Evolutionary conservation across 225 moss, liverwort and hornwort genomes (phyloP), one percentile per base, ranked within the genome.

Genomic region (Lunularia cruciata): DNA sequence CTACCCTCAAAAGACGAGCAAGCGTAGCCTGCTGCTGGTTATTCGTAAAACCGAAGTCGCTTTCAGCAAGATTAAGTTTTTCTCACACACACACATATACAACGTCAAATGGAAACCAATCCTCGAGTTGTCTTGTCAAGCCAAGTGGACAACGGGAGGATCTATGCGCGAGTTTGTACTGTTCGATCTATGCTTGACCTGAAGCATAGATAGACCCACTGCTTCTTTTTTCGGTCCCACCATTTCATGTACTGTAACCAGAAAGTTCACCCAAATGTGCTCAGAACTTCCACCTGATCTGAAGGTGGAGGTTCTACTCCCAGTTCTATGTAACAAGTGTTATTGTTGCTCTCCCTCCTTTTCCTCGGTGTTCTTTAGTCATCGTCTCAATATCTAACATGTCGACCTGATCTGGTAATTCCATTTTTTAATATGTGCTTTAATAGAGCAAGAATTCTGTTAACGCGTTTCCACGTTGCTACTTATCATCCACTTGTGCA

Each of bases 121-220:
- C 54, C n/a, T n/a, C n/a, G n/a, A n/a, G 14, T 54, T 54, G 26
- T 25, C 54, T 25, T 54, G 54, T 54, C 54, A 54, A 54, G 13
- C 20, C 3, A 25, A 54, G 22, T 54, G 10, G 10, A 54, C 22
- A 1, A 6, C 8, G 5, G 26, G 15, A 54, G 15, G 26, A 8
- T 54, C 54, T 52, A 25, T 20, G 54, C 3, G 26, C 54, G 25
- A 54, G 28, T 26, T 9, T 54, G 27, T 52, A 3, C 52, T 26
- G 0, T 9, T 9, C 28, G 27, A 23, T 0, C 52, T 26, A 0
- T 9, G 54, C 27, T 28, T 54, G 11, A 54, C 26, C 3, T 20
- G 20, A 28, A 23, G 26, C 54, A 27, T 28, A 54, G n/a, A n/a
- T n/a, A n/a, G n/a, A n/a, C n/a, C n/a, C n/a, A n/a, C 9, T 54